Base-by-base conservation (phyloP, 2,329 filamentous ascomycete genomes). In the Cladophialophora yegresii region DNA sequence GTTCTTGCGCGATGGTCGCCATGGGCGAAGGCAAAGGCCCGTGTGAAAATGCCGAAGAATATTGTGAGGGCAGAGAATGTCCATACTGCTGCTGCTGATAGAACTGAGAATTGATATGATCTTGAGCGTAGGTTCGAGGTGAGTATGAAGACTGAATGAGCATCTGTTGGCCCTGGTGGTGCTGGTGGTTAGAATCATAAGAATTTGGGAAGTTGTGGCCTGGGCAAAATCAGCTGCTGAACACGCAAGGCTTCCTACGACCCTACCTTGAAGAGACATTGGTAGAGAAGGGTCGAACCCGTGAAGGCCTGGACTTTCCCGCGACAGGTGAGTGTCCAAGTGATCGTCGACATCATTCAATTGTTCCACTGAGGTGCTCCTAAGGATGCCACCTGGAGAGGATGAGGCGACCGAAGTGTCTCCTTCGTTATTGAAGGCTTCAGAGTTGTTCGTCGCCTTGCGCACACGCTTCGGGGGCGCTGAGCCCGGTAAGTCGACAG, bases 401-500 rank as follows among this genome's bases (percentile, higher is more conserved):
- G 83, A 82, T 3, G 83, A 82, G 7, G 82, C 77, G 9, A 78
- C 77, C 10, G 83, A 82, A 12, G 78, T 78, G 30, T 81, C 78
- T 9, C 78, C 74, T 20, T 75, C 74, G 26, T 71, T 76, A 78
- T 77, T 26, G 73, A 75, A 3, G 75, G 73, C 61, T 50, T 83
- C 82, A 22, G 58, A 28, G 10, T 76, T 66, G 61, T 81, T 82
- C 9, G 78, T 78, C 36, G 69, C 76, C 23, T 78, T 74, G 32
- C 80, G 79, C 47, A 79, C 72, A 66, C 80, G 80, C 71, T 80
- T 81, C 63, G 81, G 79, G 45, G 81, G 74, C 9, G 83, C 82
- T 28, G 84, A 85, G 32, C 28, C 67, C 70, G 86, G 84, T 74
- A 92, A 90, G 69, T 96, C 92, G 23, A 97, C 93, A 0, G 93